Percentiles rank a stretch among this genome's conserved stretches.
These are phyloP conservation scores for Scutellaria barbata DNA, from an alignment of 257 asterid genomes.

Conservation along the genomic window DNA sequence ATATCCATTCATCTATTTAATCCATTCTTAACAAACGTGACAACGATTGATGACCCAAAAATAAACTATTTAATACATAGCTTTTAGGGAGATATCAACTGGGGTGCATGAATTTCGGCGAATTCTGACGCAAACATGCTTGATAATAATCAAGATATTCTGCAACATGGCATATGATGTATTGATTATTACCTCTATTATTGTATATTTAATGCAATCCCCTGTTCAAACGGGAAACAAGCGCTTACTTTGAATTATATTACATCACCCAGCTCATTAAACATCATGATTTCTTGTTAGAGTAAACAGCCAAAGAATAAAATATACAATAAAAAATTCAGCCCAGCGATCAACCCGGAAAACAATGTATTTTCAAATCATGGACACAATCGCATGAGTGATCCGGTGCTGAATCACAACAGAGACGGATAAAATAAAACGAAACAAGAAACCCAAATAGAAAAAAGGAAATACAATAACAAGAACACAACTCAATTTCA, in stretches of 20 bases:
- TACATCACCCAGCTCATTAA: conserved; percentile 34
- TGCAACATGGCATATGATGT: conserved; percentile 36
- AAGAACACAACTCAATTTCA: not conserved
- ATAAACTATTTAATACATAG: conserved; percentile 6
- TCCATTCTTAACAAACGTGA: conserved; percentile 27
- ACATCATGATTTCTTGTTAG: conserved; percentile 19
- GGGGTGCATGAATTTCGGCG: conserved; percentile 34
- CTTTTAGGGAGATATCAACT: conserved; percentile 28
- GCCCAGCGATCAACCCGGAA: not conserved
- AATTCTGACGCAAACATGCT: conserved; percentile 36
- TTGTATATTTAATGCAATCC: conserved; percentile 30
- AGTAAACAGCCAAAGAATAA: conserved; percentile 2
- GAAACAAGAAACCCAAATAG: not conserved
- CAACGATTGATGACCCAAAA: conserved; percentile 39
- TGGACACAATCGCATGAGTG: too few relatives aligned
- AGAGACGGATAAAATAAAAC: not conserved
- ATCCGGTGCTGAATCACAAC: not conserved
- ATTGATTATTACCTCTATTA: conserved; percentile 24
- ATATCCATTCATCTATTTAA: conserved; percentile 22
- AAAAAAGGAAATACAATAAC: not conserved
- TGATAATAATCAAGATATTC: conserved; percentile 23
- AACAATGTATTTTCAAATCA: conserved; percentile 1
- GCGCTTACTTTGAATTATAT: conserved; percentile 51
- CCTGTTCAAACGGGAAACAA: conserved; percentile 23
- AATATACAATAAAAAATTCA: conserved; percentile 12